Base-by-base conservation (phyloP, 2,329 filamentous ascomycete genomes). In the Stachybotrys echinatus region DNA sequence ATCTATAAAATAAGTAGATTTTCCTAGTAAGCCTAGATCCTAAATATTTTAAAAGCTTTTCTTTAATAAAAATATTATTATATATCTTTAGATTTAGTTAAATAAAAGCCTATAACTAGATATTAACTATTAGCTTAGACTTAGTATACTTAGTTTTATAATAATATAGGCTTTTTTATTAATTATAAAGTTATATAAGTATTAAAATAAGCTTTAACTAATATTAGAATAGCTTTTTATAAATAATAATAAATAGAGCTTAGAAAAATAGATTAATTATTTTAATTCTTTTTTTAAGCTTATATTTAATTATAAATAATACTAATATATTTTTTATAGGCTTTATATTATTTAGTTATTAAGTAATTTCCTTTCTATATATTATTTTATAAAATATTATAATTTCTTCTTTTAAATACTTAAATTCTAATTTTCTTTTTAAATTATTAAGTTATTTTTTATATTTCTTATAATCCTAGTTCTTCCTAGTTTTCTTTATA, bases 241-340 rank as follows among this genome's bases (percentile, higher is more conserved):
- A 31, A 21, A 48, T 39, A 22, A 54, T 52, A 23, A 50, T 22
- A 49, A 60, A 42, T 20, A 54, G 50, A 23, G 49, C 51, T 45
- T 54, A n/a, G 47, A 55, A 58, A 49, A 60, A 56, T 43, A 59
- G 43, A 47, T 52, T 50, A 22, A 54, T 52, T 12, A 59, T 51
- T 46, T 38, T 51, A 23, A 50, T 55, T 53, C 52, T 57, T 54
- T 61, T 53, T 43, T 50, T 31, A 27, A 61, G 55, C 52, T 61
- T 44, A 47, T 61, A 61, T 47, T 55, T 44, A 49, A 57, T 52
- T 18, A 47, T 51, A 17, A 53, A 47, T 21, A 49, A 51, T 18
- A 49, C 53, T 37, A 61, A 50, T 10, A 57, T 37, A 17, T 58
- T 52, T 42, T 20, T 42, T 38, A 48, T 27, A 20, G 58, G 56